phyloP scores from a whole-genome alignment of 495 filamentous ascomycete genomes.

The Cladorrhinum samala region DNA sequence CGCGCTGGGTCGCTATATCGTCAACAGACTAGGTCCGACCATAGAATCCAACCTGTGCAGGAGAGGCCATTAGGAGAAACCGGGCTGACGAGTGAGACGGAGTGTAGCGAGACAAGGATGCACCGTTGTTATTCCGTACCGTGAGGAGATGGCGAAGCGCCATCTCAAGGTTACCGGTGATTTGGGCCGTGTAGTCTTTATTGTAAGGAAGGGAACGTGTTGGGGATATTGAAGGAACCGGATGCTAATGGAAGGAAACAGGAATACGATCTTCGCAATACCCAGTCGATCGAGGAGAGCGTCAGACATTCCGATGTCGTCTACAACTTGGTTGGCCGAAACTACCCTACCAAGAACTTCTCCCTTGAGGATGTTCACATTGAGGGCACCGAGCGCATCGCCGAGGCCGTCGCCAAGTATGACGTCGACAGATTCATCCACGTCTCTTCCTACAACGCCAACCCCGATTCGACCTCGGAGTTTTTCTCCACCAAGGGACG shows the following conservation, averaged over 20 bases:
- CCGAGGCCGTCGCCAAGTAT: slow-evolving; percentile 94
- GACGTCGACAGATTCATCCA: slow-evolving; percentile 97
- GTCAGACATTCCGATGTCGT: slow-evolving; percentile 96
- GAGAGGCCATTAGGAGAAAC: slow-evolving; percentile 15
- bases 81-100: slow-evolving; percentile 21
- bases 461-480: slow-evolving; percentile 71
- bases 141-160: slow-evolving; percentile 96
- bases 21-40: slow-evolving; percentile 80
- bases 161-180: slow-evolving; percentile 94
- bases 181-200: slow-evolving; percentile 79
- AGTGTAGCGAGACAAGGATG: slow-evolving; percentile 76
- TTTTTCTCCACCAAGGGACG: slow-evolving; percentile 86
- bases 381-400: slow-evolving; percentile 91
- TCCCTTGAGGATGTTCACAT: slow-evolving; percentile 86
- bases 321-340: slow-evolving; percentile 88
- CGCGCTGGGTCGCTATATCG: slow-evolving; percentile 94
- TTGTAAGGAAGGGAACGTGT: slow-evolving; percentile 43
- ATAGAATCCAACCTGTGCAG: neutral
- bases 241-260: slow-evolving; percentile 29
- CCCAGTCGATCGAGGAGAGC: slow-evolving; percentile 89
- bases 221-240: neutral
- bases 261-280: slow-evolving; percentile 97
- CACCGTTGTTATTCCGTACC: slow-evolving; percentile 86
- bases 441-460: slow-evolving; percentile 90
- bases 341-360: slow-evolving; percentile 99